A percentile compares a stretch with the other conserved stretches of the same genome.
These are phyloP conservation scores for Entrophospora sp. DNA, from an alignment of 192 early-diverging fungal species.

Conservation along the genomic window DNA sequence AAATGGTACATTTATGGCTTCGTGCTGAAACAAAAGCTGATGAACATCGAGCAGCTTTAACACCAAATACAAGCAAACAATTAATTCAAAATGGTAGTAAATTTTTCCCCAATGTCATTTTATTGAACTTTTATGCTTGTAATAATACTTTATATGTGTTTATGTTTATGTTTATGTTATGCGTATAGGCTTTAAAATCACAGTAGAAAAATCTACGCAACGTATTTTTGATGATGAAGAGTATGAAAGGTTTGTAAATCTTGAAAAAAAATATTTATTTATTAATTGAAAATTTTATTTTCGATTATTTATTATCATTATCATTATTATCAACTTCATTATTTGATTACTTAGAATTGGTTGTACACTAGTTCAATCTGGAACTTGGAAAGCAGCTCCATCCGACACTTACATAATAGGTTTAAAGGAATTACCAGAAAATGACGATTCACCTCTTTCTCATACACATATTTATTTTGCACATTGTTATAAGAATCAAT, in stretches of 20 bases:
- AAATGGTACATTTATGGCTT: slow-evolving; percentile 73
- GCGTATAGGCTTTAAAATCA: slow-evolving; percentile 65
- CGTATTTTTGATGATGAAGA: slow-evolving; percentile 87
- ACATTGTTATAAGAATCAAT: slow-evolving; percentile 96
- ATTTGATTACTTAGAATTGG: slow-evolving; percentile 58
- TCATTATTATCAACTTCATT: too few relatives aligned
- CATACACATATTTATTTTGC: slow-evolving; percentile 98
- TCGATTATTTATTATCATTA: too few relatives aligned
- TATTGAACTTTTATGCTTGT: too few relatives aligned
- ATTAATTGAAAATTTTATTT: background rate
- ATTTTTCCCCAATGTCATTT: background rate
- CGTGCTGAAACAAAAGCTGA: slow-evolving; percentile 96
- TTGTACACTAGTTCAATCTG: slow-evolving; percentile 66
- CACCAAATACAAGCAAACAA: slow-evolving; percentile 72
- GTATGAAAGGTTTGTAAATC: slow-evolving; percentile 55
- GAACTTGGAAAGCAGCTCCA: slow-evolving; percentile 84
- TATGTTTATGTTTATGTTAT: background rate
- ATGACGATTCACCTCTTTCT: slow-evolving; percentile 76
- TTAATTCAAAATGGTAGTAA: slow-evolving; percentile 63
- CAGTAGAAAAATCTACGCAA: slow-evolving; percentile 72
- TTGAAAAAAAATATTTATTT: background rate
- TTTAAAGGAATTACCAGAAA: slow-evolving; percentile 94
- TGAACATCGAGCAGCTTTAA: slow-evolving; percentile 89
- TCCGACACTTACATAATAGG: slow-evolving; percentile 88
- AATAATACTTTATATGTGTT: too few relatives aligned